Evolutionary conservation across 2,329 filamentous ascomycete species (phyloP).

Genomic region (Ceratocystis smalleyi): DNA sequence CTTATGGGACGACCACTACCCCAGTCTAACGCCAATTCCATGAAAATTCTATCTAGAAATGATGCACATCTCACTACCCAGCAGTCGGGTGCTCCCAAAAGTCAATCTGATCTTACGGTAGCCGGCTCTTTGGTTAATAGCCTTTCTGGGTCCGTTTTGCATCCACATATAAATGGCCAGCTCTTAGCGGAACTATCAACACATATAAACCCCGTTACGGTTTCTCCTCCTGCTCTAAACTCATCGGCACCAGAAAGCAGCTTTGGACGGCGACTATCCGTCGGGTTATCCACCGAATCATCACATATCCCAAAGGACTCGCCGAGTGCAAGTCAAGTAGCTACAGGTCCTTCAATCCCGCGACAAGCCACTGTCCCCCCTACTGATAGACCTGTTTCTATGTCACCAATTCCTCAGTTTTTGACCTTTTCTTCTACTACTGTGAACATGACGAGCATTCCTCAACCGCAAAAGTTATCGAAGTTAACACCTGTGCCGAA

Average conservation of each 20-base stretch:
- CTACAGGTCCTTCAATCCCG: neutral
- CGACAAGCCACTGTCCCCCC: neutral
- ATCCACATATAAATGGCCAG: neutral
- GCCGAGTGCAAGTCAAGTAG: neutral
- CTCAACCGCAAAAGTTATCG: neutral
- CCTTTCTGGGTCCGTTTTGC: too few species aligned
- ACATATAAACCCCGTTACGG: neutral
- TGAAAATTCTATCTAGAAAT: neutral
- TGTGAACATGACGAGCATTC: neutral
- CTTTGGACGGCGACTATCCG: neutral
- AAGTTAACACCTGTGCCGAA: neutral
- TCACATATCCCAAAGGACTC: neutral
- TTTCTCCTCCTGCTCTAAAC: neutral
- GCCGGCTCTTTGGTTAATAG: neutral
- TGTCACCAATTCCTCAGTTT: neutral
- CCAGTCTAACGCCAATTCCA: neutral
- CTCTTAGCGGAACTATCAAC: neutral
- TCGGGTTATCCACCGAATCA: neutral
- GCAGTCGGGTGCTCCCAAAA: neutral
- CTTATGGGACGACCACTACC: neutral
- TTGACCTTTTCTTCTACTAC: neutral
- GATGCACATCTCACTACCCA: neutral
- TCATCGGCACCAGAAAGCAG: neutral
- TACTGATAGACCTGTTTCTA: conserved; percentile 3
- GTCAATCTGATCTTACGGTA: neutral